Base-by-base conservation (phyloP, 2,329 filamentous ascomycete species). In the Zymoseptoria ardabiliae region DNA sequence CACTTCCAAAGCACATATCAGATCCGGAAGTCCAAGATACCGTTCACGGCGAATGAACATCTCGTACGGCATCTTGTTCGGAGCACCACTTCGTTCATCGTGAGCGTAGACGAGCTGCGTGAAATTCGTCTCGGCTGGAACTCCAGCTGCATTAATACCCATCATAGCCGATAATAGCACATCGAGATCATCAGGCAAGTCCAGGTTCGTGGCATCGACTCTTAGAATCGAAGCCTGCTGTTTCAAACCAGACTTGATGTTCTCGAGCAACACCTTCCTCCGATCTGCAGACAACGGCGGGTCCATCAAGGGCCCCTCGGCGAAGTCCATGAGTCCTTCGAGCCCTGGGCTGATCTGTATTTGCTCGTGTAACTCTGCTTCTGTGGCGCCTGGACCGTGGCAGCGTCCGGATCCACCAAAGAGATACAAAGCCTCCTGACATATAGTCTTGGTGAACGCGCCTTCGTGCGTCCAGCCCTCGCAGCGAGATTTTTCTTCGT, bases 381-480 rank as follows among this genome's bases (percentile, higher is more conserved):
- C 50, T 8, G 22, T 53, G 30, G 30, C 35, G 35, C 35, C 35
- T 41, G 35, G 35, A 4, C 1, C 5, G 4, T 2, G 35, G 35
- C 35, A 41, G 17, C 35, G 13, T 41, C 35, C 35, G 10, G 25
- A 28, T 28, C 11, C 35, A 11, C 11, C 30, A 17, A 4, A 17
- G 1, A 8, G 6, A 5, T 11, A 17, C 8, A 53, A 20, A 11
- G 55, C 55, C 21, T 57, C 22, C 17, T 53, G 23, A 9, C n/a
- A 57, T 13, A 57, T 25, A 7, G 28, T 49, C 20, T 5, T 35
- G 11, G 55, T 45, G 23, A 57, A 53, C 2, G 55, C 55, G n/a
- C 55, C 55, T 45, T 53, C 55, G 45, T 57, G 49, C 10, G 55
- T 53, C 50, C 50, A 57, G 49, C 55, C 55, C 5, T 57, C 50